Base-by-base conservation (phyloP, 2,329 filamentous ascomycete species). In the Epichloe amarillans region DNA sequence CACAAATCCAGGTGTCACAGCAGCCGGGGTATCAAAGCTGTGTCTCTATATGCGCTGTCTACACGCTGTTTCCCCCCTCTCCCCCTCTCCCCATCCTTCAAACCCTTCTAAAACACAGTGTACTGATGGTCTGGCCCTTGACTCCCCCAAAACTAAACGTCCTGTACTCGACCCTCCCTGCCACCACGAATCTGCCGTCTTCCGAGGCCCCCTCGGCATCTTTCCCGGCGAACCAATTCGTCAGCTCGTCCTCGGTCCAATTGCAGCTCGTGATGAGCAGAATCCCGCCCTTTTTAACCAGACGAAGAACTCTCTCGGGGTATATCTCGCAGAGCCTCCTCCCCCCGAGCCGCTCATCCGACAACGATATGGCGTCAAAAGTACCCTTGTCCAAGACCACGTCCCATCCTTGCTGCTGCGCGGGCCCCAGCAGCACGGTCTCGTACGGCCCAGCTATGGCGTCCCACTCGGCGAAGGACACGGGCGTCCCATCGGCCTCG, bases 311-410 rank as follows among this genome's bases (percentile, higher is more conserved):
- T 49, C 80, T 79, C 45, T 76, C 74, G 46, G 79, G 77, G 69
- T 98, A 98, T 3, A 76, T 75, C 64, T 94, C 87, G 63, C 82
- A 86, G 12, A 86, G 73, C 50, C 84, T 76, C 38, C 78, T 70
- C 0, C 77, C 82, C 14, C 66, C 63, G 56, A 74, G 72, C 33
- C 62, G 65, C 56, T 82, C 80, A 51, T 74, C 73, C 49, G 75
- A 79, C n/a, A 97, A 72, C 47, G 83, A 89, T 36, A 98, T 85
- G 11, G 93, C 93, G 71, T 98, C 93, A 65, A 97, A 98, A 0
- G 93, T 98, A 43, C 93, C 93, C 70, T 98, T 98, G 69, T 98
- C 93, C n/a, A 96, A 77, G 0, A 96, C 84, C 0, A 96, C 80
- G 66, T 97, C 89, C 71, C 90, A 97, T 1, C 86, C 86, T 0